Evolutionary conservation across 208 protist species (phyloP), one percentile per base, ranked within the genome.

Genomic region (Trypanosoma rangeli): DNA sequence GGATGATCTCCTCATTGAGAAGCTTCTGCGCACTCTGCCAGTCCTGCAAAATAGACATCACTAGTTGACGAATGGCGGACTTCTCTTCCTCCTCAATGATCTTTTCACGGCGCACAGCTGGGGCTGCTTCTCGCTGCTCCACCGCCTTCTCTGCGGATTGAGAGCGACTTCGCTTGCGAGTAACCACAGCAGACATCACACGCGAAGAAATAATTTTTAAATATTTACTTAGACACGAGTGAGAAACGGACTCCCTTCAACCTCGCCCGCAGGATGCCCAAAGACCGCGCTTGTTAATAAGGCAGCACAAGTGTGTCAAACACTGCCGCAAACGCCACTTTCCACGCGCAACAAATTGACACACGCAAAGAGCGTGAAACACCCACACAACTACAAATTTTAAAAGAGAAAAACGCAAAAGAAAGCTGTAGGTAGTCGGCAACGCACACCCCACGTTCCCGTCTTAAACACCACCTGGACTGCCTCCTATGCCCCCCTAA

Each of bases 1-100:
- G 75, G 50, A 92, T 85, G 22, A 85, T 62, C 7, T 76, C 72
- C 67, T 88, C 79, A 42, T 76, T 85, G 39, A 92, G 68, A 31
- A 85, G 64, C 56, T 75, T 65, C 39, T 78, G 64, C 3, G 70
- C 85, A 46, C 63, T 60, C 16, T 64, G 61, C 81, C 80, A 87
- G 54, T 86, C 71, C 10, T 58, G 31, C 35, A 88, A 48, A 39
- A 91, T 83, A 24, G 70, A 55, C 1, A 57, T 70, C 15, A 76
- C 64, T 66, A 72, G n/a, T 49, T 64, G 60, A 16, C 55, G 64
- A 39, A 81, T 74, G 44, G 42, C 26, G 35, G 50, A 58, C 39
- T 44, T 66, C 35, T 72, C 63, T 18, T 57, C 28, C 15, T 57
- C 44, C 42, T 67, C 52, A 55, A 5, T 8, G 7, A n/a, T 9